A percentile compares a stretch with the other conserved stretches of the same genome.
phyloP scores from a whole-genome alignment of 768 basidiomycete species.

The Tubosaeta sp. region DNA sequence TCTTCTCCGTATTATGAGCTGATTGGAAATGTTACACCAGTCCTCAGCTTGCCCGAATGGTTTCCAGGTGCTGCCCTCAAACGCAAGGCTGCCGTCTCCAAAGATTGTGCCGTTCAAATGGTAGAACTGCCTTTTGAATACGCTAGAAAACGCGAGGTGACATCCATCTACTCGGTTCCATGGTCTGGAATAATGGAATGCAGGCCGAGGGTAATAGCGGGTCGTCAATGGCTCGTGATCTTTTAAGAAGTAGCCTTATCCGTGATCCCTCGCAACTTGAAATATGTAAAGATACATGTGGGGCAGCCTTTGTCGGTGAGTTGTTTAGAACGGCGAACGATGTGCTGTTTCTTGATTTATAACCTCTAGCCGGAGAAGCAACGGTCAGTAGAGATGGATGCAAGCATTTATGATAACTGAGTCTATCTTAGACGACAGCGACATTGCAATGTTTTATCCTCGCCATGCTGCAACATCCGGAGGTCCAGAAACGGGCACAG shows the following conservation, averaged over 20 bases:
- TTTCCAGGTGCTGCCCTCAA: slow-evolving; percentile 27
- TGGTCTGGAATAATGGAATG: neutral
- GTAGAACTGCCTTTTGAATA: slow-evolving; percentile 16
- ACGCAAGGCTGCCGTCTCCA: slow-evolving; percentile 13
- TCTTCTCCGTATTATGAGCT: neutral
- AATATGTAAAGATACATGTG: neutral
- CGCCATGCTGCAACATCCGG: slow-evolving; percentile 30
- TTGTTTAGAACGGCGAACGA: neutral
- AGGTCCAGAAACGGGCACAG: slow-evolving; percentile 28
- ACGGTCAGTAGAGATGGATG: slow-evolving; percentile 5
- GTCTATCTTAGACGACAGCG: neutral
- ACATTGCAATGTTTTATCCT: slow-evolving; percentile 22
- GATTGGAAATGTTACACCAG: neutral
- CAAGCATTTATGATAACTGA: neutral
- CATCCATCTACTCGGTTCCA: neutral
- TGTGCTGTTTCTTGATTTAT: neutral
- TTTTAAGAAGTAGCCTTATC: slow-evolving; percentile 1
- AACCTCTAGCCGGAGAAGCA: slow-evolving; percentile 19
- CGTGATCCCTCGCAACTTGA: neutral
- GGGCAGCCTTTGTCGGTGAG: neutral
- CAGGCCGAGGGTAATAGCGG: slow-evolving; percentile 12
- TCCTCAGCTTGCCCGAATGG: slow-evolving; percentile 22
- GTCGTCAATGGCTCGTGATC: slow-evolving; percentile 13
- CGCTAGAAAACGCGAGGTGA: slow-evolving; percentile 12
- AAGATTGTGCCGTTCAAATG: slow-evolving; percentile 7